Evolutionary conservation across 345 rosid genomes (phyloP), one percentile per base, ranked within the genome.

Genomic region (Cardamine resedifolia): DNA sequence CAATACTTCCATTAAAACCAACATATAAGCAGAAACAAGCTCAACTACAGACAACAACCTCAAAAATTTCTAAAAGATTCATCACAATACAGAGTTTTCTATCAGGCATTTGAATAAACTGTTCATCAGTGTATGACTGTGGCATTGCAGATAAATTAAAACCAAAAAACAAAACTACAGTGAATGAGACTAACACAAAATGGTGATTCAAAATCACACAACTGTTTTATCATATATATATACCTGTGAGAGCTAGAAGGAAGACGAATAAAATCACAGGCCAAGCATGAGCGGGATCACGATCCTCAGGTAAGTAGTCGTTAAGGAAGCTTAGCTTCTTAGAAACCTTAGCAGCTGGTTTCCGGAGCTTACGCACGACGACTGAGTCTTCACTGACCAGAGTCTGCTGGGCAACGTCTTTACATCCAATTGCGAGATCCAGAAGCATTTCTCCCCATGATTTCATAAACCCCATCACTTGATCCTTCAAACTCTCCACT

Each of bases 231-330:
- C 7, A 5, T 24, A n/a, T n/a, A n/a, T n/a, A 21, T 5, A 19
- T 77, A 94, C 98, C 96, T 72, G 93, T 58, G 63, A 91, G 88
- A n/a, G 96, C 90, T n/a, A 91, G 71, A 56, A 91, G 62, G 64
- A 70, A 78, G 66, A 87, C 96, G 69, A 85, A 82, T 79, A 91
- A 53, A 59, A 94, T 76, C 34, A 94, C 88, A 34, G 93, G 89
- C 98, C 98, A 94, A 26, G 92, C 92, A 36, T 83, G 91, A 58
- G 63, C 78, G 0, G 97, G 98, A 81, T 94, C 89, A 72, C 96
- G 96, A 86, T 94, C 98, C 87, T 94, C 98, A 7, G 98, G 97
- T 81, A 94, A 87, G 45, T 75, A 89, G 68, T 94, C 96, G 19
- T 94, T 94, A 79, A 94, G 85, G 48, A 89, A 91, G 60, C 81